These are phyloP conservation scores for Colletotrichum tropicicola DNA, from an alignment of 2,329 filamentous ascomycete genomes.

Conservation along the genomic window DNA sequence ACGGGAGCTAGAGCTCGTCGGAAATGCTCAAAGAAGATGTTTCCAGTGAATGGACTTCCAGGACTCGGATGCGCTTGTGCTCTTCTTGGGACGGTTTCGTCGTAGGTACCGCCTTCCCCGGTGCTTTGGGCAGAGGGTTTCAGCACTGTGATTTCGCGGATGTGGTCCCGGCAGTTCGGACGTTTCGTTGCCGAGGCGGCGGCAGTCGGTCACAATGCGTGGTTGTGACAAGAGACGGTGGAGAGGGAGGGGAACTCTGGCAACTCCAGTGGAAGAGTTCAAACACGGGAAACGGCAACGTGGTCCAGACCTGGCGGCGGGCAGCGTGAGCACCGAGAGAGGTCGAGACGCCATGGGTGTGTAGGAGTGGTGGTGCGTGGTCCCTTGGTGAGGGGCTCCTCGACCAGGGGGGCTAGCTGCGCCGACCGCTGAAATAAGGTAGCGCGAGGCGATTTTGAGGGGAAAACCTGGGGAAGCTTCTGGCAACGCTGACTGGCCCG, in stretches of 20 bases:
- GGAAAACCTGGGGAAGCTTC: constrained; percentile 24
- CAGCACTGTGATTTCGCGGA: not conserved
- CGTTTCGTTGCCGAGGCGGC: not conserved
- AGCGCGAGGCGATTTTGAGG: not conserved
- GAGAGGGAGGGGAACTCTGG: not conserved
- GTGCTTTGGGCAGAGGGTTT: constrained; percentile 19
- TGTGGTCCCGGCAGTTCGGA: not conserved
- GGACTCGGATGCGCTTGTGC: not conserved
- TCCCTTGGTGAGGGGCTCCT: not conserved
- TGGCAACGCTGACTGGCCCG: constrained; percentile 13
- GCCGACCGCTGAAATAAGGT: not conserved
- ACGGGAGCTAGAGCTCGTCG: constrained; percentile 1
- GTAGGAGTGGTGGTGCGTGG: no score
- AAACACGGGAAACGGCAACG: not conserved
- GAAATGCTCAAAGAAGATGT: not conserved
- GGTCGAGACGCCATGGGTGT: no score
- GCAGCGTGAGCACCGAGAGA: not conserved
- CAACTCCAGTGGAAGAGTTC: not conserved
- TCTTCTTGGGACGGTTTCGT: constrained; percentile 5
- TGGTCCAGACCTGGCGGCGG: not conserved
- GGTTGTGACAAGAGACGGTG: not conserved
- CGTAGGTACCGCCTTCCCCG: not conserved
- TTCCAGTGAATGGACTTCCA: not conserved
- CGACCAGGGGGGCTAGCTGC: not conserved
- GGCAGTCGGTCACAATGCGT: not conserved